Conservation (phyloP, 192 early-diverging fungal genomes). For the Phycomyces blakesleeanus region DNA sequence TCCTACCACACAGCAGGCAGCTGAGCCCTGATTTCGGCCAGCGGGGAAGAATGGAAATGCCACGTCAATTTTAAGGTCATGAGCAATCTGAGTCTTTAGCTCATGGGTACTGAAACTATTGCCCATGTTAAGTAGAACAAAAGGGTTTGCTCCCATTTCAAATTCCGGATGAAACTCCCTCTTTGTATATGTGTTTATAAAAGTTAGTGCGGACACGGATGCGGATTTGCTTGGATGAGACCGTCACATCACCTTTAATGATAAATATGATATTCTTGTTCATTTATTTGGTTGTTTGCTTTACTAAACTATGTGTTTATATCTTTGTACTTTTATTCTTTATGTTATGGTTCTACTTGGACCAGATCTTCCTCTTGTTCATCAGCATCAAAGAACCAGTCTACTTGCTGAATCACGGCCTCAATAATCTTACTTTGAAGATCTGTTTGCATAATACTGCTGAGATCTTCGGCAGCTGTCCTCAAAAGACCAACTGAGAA, state of each 20-base stretch:
- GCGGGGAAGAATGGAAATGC: conserved; percentile 55
- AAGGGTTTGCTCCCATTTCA: not conserved
- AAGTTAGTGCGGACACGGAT: too few species aligned
- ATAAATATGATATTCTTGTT: too few species aligned
- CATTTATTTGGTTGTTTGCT: too few species aligned
- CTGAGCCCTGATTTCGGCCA: conserved; percentile 39
- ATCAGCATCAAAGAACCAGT: conserved; percentile 52
- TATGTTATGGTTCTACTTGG: too few species aligned
- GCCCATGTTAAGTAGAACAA: conserved; percentile 18
- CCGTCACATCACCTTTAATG: too few species aligned
- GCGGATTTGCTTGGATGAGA: too few species aligned
- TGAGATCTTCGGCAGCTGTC: conserved; percentile 46
- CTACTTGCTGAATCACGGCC: conserved; percentile 63
- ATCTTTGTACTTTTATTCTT: too few species aligned
- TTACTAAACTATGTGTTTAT: too few species aligned
- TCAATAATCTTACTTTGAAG: conserved; percentile 69
- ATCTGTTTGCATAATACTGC: conserved; percentile 64
- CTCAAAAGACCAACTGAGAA: conserved; percentile 81
- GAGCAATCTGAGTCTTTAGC: conserved; percentile 34
- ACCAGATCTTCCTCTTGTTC: too few species aligned
- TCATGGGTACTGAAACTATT: conserved; percentile 27
- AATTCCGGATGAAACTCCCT: not conserved
- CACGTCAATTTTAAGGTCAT: conserved; percentile 50
- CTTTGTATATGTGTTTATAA: not conserved
- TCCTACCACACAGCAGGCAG: conserved; percentile 55